A percentile compares a stretch with the other conserved stretches of the same genome.
These are phyloP conservation scores for Ploettnerulaceae sp. DNA, from an alignment of 2,329 filamentous ascomycete species.

Conservation along the genomic window DNA sequence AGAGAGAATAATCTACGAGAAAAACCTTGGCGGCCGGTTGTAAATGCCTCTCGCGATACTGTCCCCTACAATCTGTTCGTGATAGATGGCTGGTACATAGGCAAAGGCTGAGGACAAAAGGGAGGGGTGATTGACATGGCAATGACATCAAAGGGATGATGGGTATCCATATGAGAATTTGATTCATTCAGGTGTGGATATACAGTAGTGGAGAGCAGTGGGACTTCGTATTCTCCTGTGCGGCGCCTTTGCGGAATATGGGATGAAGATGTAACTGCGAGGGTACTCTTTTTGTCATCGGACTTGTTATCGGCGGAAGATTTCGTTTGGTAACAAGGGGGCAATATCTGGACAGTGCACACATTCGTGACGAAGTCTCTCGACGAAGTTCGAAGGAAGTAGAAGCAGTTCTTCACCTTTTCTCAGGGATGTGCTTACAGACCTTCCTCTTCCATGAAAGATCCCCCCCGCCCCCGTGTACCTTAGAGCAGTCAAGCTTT, in stretches of 20 bases:
- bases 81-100: background rate
- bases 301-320: no score
- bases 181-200: background rate
- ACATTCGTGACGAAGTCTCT: no score
- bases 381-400: no score
- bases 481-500: no score
- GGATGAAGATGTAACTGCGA: conserved; percentile 3
- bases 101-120: background rate
- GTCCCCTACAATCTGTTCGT: background rate
- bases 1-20: conserved; percentile 18
- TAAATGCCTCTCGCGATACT: background rate
- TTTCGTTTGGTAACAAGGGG: no score
- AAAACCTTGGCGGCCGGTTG: conserved; percentile 7
- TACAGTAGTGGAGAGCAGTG: background rate
- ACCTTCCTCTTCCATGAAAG: no score
- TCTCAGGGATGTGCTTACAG: no score
- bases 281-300: no score
- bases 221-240: background rate
- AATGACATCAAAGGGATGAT: conserved; percentile 1
- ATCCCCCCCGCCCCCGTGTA: no score
- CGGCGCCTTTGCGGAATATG: background rate
- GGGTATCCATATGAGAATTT: background rate
- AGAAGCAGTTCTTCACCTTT: no score
- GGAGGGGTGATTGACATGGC: background rate
- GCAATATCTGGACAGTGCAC: no score